Evolutionary conservation across 495 filamentous ascomycete genomes (phyloP).

Genomic region (Glutinoglossum americanum): DNA sequence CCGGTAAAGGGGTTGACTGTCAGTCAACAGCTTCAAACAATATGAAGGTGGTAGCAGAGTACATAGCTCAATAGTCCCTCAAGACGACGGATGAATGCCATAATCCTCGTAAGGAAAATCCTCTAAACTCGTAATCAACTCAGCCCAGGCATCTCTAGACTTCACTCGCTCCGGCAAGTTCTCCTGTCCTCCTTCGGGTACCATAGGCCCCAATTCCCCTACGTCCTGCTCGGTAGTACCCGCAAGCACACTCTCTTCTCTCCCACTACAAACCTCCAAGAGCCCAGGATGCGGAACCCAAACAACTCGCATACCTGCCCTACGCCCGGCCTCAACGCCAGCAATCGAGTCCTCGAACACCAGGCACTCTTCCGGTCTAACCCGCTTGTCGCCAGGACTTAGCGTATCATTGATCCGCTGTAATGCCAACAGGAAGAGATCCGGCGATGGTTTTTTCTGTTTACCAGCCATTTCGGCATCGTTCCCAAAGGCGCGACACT

Average conservation of each 20-base stretch:
- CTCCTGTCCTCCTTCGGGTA: neutral
- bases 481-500: slow-evolving; percentile 60
- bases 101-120: slow-evolving; percentile 54
- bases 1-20: too few relatives aligned
- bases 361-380: slow-evolving; percentile 68
- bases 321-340: slow-evolving; percentile 72
- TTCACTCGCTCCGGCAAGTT: slow-evolving; percentile 18
- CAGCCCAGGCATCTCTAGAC: slow-evolving; percentile 49
- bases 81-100: slow-evolving; percentile 16
- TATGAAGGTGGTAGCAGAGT: too few relatives aligned
- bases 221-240: slow-evolving; percentile 37
- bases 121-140: slow-evolving; percentile 36
- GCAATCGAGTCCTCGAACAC: slow-evolving; percentile 83
- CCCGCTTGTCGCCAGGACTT: slow-evolving; percentile 35
- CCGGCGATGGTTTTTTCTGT: slow-evolving; percentile 75
- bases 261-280: slow-evolving; percentile 47
- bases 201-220: slow-evolving; percentile 9
- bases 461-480: slow-evolving; percentile 59
- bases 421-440: slow-evolving; percentile 80
- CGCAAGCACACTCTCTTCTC: slow-evolving; percentile 64
- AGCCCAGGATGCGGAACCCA: slow-evolving; percentile 73
- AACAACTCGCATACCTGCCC: slow-evolving; percentile 86
- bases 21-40: too few relatives aligned
- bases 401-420: slow-evolving; percentile 50
- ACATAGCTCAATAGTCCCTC: neutral